Evolutionary conservation across 164 flowering plant species (phyloP).

Genomic region (Chimonanthus salicifolius): DNA sequence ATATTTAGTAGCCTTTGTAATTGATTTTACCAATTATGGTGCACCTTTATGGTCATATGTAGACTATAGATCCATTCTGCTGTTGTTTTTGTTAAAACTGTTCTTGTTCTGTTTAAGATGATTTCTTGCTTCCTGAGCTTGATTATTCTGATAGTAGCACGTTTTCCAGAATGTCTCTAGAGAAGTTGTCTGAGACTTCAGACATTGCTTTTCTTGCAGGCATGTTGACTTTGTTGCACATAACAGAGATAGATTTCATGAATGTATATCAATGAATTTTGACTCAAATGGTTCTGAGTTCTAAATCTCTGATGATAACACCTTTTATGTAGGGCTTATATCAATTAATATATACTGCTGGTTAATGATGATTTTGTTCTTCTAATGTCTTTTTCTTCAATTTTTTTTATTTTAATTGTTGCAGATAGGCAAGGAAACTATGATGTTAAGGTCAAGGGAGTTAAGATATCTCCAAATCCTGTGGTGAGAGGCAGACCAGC

Average conservation of each 20-base stretch:
- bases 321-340: too few species aligned
- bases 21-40: too few species aligned
- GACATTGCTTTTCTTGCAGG: background rate
- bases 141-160: too few species aligned
- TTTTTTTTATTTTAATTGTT: background rate
- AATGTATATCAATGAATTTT: background rate
- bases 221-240: background rate
- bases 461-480: slow-evolving; percentile 65
- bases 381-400: background rate
- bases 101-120: too few species aligned
- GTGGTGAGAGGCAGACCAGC: slow-evolving; percentile 54
- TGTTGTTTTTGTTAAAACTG: too few species aligned
- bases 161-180: too few species aligned
- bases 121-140: too few species aligned
- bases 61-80: too few species aligned
- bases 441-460: slow-evolving; percentile 49
- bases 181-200: background rate
- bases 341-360: too few species aligned
- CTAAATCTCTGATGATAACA: background rate
- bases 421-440: slow-evolving; percentile 46
- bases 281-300: background rate
- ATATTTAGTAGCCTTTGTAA: too few species aligned
- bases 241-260: background rate
- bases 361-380: background rate
- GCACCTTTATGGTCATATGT: too few species aligned